phyloP scores from a whole-genome alignment of 2,329 filamentous ascomycete species.

The Colletotrichum paranaense region DNA sequence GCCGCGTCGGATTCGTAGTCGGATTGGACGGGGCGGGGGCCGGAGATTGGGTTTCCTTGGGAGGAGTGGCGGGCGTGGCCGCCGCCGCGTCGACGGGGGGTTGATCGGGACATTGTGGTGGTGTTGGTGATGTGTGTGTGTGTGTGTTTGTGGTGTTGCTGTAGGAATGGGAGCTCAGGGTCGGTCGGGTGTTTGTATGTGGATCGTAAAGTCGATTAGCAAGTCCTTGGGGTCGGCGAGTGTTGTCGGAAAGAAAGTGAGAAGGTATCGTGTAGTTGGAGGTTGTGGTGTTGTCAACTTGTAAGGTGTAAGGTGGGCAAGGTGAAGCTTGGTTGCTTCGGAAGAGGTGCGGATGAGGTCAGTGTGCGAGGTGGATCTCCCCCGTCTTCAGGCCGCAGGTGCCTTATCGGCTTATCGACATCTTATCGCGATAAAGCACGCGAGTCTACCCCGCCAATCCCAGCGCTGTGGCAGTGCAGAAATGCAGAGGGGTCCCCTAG shows the following conservation, averaged over 20 bases:
- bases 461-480: constrained; percentile 28
- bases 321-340: background rate
- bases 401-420: constrained; percentile 5
- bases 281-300: background rate
- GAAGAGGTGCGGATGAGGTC: constrained; percentile 12
- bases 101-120: constrained; percentile 55
- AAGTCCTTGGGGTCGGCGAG: background rate
- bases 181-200: background rate
- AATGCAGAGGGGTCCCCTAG: constrained; percentile 6
- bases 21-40: constrained; percentile 47
- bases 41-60: constrained; percentile 44
- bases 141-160: constrained; percentile 34
- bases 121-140: background rate
- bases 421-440: background rate
- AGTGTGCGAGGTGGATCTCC: background rate
- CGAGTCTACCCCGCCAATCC: constrained; percentile 23
- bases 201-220: background rate
- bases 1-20: constrained; percentile 77
- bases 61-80: constrained; percentile 54
- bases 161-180: constrained; percentile 24
- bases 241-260: background rate
- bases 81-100: constrained; percentile 49
- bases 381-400: background rate
- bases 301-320: no score
- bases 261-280: background rate